Evolutionary conservation across 495 filamentous ascomycete genomes (phyloP).

Genomic region (Corynascus novoguineensis): DNA sequence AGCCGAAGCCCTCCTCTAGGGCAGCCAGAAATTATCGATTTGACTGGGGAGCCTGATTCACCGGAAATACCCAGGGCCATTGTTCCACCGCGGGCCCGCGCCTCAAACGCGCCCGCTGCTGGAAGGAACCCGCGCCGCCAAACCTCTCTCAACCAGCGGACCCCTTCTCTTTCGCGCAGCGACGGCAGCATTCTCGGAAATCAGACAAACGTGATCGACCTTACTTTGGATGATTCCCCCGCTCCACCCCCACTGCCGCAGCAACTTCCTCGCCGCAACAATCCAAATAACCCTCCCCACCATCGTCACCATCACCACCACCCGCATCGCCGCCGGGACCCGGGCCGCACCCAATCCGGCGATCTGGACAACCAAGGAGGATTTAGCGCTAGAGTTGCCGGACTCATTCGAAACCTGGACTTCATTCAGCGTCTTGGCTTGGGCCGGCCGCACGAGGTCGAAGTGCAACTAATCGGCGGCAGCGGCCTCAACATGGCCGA

Average conservation of each 20-base stretch:
- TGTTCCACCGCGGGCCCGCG: not conserved
- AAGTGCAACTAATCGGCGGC: constrained; percentile 18
- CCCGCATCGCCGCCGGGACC: not conserved
- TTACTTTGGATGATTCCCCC: constrained; percentile 31
- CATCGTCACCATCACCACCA: not conserved
- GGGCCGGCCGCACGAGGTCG: constrained; percentile 15
- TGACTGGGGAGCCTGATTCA: constrained; percentile 38
- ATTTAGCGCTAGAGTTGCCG: not conserved
- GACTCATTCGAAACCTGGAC: not conserved
- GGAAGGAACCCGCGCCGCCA: constrained; percentile 29
- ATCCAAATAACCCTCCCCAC: not conserved
- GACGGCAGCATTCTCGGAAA: constrained; percentile 37
- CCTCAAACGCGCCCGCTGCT: not conserved
- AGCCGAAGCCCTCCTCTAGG: not conserved
- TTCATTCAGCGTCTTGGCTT: not conserved
- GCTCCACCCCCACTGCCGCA: constrained; percentile 4
- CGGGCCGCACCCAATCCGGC: not conserved
- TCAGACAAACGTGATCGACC: constrained; percentile 31
- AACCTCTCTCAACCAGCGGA: constrained; percentile 28
- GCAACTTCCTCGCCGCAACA: constrained; percentile 2
- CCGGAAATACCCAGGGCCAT: constrained; percentile 1
- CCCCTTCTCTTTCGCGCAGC: constrained; percentile 37
- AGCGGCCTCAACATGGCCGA: constrained; percentile 15
- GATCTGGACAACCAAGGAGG: not conserved
- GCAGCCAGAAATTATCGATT: constrained; percentile 31